phyloP scores from a whole-genome alignment of 2,329 filamentous ascomycete genomes.

The Fusarium algeriense region DNA sequence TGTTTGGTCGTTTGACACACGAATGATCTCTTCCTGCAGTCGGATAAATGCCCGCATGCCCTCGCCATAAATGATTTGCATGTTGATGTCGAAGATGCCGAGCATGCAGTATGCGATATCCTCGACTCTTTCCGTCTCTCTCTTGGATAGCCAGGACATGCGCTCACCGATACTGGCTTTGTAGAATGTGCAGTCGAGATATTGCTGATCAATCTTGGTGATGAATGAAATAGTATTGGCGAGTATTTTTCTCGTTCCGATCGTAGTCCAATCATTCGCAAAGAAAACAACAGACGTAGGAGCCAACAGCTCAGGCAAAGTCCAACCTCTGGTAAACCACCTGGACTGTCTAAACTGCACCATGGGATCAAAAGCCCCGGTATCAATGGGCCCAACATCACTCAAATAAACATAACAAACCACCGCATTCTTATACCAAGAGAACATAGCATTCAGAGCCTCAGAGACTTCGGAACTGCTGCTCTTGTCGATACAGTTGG shows the following conservation, averaged over 20 bases:
- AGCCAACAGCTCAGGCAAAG: slow-evolving; percentile 20
- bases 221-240: slow-evolving; percentile 24
- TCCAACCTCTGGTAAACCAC: slow-evolving; percentile 29
- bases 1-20: slow-evolving; percentile 19
- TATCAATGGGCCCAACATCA: slow-evolving; percentile 9
- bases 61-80: slow-evolving; percentile 27
- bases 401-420: slow-evolving; percentile 18
- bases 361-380: slow-evolving; percentile 19
- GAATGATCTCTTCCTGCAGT: slow-evolving; percentile 27
- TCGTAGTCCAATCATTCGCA: slow-evolving; percentile 22
- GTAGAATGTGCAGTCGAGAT: slow-evolving; percentile 26
- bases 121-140: slow-evolving; percentile 18
- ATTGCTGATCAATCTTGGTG: slow-evolving; percentile 28
- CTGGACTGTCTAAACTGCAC: slow-evolving; percentile 12
- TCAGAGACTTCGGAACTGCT: slow-evolving; percentile 28
- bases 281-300: slow-evolving; percentile 25
- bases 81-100: slow-evolving; percentile 31
- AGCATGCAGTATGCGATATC: slow-evolving; percentile 29
- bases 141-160: slow-evolving; percentile 21
- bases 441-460: slow-evolving; percentile 26
- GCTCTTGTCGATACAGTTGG: slow-evolving; percentile 36
- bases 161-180: slow-evolving; percentile 25
- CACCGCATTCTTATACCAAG: slow-evolving; percentile 23
- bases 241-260: slow-evolving; percentile 18
- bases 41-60: slow-evolving; percentile 21